Evolutionary conservation across 1,284 basidiomycete genomes (phyloP), one percentile per base, ranked within the genome.

Genomic region (Moesziomyces sp.): DNA sequence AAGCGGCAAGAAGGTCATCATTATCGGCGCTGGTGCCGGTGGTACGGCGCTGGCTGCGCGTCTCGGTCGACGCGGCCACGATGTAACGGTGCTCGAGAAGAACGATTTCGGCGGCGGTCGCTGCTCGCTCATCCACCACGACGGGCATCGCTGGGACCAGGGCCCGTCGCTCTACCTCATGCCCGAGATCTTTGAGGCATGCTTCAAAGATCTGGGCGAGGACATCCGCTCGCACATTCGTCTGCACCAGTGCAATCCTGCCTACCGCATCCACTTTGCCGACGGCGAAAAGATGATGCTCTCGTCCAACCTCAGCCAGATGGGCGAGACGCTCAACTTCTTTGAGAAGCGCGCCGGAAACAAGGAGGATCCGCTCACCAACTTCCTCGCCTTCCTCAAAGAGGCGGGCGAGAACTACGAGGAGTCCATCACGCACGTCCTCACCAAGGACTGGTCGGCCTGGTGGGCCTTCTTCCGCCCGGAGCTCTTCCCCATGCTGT

Each of bases 341-440:
- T 87, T 84, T 72, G 87, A 88, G 68, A 86, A 87, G 11, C 80
- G 84, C n/a, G 84, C 85, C 13, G 87, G 87, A 4, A 86, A 84
- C 52, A 67, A 60, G 58, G 78, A 84, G 24, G 72, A 79, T 28
- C 62, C 68, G 3, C 59, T 71, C 23, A 75, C 72, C 52, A 83
- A 80, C 43, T 86, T 84, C 63, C 69, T 86, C 18, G 68, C 68
- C 6, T 86, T 86, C 64, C 76, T 86, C 61, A 78, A 82, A 21
- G 86, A 86, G 77, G 85, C 84, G 8, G 76, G 81, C 28, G 69
- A 78, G 14, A 86, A 87, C 49, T 87, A 87, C 79, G 84, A 86
- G 43, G 84, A 86, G 50, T 83, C 82, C 11, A 79, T 85, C 52
- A 76, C 74, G 52, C 84, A 86, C 57, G 87, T 88, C 10, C 76